Percentiles rank a stretch among this genome's conserved stretches.
These are phyloP conservation scores for Solanum pinnatisectum DNA, from an alignment of 257 asterid species.

Conservation along the genomic window DNA sequence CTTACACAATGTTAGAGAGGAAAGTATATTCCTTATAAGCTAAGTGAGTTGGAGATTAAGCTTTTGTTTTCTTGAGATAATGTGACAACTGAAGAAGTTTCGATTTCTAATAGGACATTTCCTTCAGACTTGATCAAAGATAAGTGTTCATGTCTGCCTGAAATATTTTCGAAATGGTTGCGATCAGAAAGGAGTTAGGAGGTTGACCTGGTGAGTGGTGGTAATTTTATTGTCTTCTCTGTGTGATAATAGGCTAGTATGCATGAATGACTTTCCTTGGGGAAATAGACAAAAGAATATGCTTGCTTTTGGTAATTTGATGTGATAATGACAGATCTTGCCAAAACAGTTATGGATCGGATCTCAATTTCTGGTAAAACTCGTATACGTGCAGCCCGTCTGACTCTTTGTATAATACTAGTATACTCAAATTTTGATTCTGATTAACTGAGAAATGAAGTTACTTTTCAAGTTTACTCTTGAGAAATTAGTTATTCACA, in stretches of 20 bases:
- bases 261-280: neutral
- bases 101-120: neutral
- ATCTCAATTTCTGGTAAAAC: neutral
- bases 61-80: neutral
- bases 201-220: neutral
- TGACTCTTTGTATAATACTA: neutral
- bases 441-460: neutral
- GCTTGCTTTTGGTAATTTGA: neutral
- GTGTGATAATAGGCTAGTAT: neutral
- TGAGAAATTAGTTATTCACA: neutral
- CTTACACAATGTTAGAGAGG: neutral
- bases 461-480: neutral
- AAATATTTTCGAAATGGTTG: neutral
- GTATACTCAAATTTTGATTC: neutral
- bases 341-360: neutral
- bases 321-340: neutral
- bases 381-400: neutral
- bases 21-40: neutral
- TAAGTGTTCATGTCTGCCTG: neutral
- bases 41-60: neutral
- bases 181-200: neutral
- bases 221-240: neutral
- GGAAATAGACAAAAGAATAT: neutral
- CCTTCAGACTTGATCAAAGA: neutral
- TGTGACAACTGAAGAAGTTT: neutral